A percentile compares a stretch with the other conserved stretches of the same genome.
Evolutionary conservation across 768 basidiomycete species (phyloP).

Genomic region (Kondoa malvinella): DNA sequence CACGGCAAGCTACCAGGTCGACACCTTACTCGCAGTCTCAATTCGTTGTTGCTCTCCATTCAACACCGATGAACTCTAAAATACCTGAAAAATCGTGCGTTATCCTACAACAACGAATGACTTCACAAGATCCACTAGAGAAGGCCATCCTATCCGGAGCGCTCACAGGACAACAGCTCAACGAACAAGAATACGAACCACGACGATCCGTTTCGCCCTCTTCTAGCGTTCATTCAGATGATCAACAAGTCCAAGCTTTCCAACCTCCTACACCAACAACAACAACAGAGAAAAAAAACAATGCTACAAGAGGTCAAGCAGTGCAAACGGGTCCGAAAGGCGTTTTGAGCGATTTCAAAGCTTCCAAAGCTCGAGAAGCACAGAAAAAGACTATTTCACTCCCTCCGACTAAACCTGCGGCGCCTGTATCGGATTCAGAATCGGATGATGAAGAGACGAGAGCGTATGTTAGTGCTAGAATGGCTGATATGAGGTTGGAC

Average conservation of each 20-base stretch:
- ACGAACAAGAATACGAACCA: neutral
- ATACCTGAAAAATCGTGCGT: neutral
- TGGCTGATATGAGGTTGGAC: conserved; percentile 20
- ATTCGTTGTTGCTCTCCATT: neutral
- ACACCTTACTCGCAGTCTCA: too few species aligned
- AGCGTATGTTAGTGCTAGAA: conserved; percentile 13
- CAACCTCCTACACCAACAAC: neutral
- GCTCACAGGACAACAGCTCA: neutral
- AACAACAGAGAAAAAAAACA: neutral
- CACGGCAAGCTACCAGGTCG: too few species aligned
- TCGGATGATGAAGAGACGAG: conserved; percentile 17
- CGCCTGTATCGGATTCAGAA: neutral
- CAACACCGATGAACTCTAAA: neutral
- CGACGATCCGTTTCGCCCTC: neutral
- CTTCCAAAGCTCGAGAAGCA: neutral
- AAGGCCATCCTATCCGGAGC: conserved; percentile 17
- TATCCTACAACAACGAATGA: neutral
- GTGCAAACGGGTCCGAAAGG: conserved; percentile 27
- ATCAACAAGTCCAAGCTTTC: neutral
- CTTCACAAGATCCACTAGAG: conserved; percentile 11
- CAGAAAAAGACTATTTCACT: neutral
- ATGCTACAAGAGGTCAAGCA: neutral
- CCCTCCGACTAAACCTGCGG: conserved; percentile 1
- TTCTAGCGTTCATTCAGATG: neutral
- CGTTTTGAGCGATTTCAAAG: conserved; percentile 23